phyloP scores from a whole-genome alignment of 164 flowering plant genomes.

The Stephania yunnanensis region DNA sequence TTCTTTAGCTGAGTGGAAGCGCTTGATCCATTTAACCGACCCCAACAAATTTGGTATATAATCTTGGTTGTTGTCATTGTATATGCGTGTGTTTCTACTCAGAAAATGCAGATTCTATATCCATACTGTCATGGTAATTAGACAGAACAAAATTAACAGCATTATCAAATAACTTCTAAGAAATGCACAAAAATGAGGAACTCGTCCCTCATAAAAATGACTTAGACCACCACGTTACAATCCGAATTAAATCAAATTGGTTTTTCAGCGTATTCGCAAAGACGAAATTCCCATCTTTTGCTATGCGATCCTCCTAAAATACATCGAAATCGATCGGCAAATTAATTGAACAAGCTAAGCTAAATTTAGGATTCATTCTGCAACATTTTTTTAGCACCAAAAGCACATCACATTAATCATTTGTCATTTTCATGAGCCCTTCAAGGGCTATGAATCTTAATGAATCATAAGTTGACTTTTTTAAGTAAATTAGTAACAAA shows the following conservation, averaged over 20 bases:
- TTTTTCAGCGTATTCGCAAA: not conserved
- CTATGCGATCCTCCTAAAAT: not conserved
- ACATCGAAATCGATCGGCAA: not conserved
- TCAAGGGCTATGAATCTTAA: not conserved
- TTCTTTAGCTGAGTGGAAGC: not conserved
- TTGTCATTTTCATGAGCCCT: not conserved
- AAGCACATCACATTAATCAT: not conserved
- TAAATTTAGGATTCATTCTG: not conserved
- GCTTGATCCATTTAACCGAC: no score
- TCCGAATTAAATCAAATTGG: not conserved
- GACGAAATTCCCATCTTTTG: not conserved
- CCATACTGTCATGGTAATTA: no score
- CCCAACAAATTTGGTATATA: no score
- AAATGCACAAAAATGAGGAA: not conserved
- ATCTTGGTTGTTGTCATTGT: no score
- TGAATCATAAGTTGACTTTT: not conserved
- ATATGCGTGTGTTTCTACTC: no score
- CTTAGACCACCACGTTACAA: not conserved
- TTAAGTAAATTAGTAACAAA: no score
- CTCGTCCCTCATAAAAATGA: not conserved
- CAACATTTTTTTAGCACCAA: not conserved
- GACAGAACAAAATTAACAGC: no score
- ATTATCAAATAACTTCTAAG: no score
- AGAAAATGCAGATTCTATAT: no score
- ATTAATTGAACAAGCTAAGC: not conserved